Evolutionary conservation across 192 early-diverging fungal species (phyloP).

Genomic region (Linnemannia exigua): DNA sequence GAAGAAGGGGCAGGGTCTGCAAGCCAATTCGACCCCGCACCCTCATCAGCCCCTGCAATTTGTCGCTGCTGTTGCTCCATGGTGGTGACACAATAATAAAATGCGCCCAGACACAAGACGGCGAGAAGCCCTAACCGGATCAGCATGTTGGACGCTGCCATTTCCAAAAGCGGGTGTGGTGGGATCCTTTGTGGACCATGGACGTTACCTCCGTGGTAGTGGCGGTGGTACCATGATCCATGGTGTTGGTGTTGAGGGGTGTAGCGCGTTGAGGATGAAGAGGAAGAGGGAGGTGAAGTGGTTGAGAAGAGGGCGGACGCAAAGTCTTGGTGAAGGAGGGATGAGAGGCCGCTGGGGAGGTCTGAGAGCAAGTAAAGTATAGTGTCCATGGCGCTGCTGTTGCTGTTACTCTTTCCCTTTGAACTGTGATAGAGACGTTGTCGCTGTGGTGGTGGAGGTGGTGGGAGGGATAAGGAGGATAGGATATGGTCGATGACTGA

Average conservation of each 20-base stretch:
- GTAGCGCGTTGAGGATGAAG: neutral
- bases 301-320: neutral
- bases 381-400: neutral
- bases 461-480: neutral
- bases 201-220: neutral
- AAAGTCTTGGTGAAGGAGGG: neutral
- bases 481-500: neutral
- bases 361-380: neutral
- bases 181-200: slow-evolving; percentile 8
- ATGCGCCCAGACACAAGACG: slow-evolving; percentile 35
- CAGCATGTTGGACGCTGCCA: slow-evolving; percentile 31
- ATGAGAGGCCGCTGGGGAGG: neutral
- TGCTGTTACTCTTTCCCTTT: neutral
- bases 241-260: neutral
- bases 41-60: slow-evolving; percentile 9
- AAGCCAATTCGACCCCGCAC: slow-evolving; percentile 7
- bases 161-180: slow-evolving; percentile 22
- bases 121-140: slow-evolving; percentile 24
- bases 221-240: neutral
- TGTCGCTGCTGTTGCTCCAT: slow-evolving; percentile 45
- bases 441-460: neutral
- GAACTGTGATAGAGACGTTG: no score
- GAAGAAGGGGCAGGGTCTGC: neutral
- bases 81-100: slow-evolving; percentile 37
- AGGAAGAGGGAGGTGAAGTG: neutral